Conservation (phyloP, 257 asterid genomes). For the Gynochthodes officinalis region DNA sequence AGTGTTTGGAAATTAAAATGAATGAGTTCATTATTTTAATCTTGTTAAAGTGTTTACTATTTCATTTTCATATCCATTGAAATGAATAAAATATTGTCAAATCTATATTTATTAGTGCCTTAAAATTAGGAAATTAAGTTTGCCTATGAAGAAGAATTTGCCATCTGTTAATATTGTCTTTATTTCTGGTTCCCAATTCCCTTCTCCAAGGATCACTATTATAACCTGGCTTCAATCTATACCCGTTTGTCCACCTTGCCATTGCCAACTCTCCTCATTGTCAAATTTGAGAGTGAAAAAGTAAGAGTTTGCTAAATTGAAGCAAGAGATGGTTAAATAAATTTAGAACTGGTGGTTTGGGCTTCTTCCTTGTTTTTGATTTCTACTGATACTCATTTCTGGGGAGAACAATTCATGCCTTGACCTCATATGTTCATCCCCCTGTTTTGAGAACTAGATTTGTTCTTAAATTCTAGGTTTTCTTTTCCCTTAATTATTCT, state of each 20-base stretch:
- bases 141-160: neutral
- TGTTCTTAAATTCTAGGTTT: neutral
- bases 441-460: neutral
- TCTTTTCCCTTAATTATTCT: no score
- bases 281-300: neutral
- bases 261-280: neutral
- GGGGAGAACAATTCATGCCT: neutral
- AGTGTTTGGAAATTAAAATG: no score
- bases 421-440: neutral
- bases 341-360: neutral
- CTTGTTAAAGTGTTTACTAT: no score
- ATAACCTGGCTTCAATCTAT: no score
- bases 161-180: neutral
- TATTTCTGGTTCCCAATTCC: neutral
- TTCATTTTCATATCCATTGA: no score
- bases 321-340: neutral
- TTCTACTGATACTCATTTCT: neutral
- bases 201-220: neutral
- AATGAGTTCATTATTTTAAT: no score
- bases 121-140: no score
- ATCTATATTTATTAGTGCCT: no score
- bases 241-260: neutral
- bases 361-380: neutral
- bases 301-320: neutral
- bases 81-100: no score